Evolutionary conservation across 2,329 filamentous ascomycete species (phyloP).

Genomic region (Fusarium abutilonis): DNA sequence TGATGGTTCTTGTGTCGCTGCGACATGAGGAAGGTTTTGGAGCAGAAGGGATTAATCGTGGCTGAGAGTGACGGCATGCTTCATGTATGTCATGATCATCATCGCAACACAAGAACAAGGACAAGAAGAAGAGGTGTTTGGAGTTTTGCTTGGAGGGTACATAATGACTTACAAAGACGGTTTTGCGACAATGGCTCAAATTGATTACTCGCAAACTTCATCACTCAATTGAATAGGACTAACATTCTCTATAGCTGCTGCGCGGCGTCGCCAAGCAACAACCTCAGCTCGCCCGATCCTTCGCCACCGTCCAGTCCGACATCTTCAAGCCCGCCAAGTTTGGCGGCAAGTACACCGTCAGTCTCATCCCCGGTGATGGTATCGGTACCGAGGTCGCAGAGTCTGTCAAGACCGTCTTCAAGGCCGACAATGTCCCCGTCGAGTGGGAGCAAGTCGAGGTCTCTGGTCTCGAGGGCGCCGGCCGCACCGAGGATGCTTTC

Average conservation of each 20-base stretch:
- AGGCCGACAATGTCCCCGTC: slow-evolving; percentile 97
- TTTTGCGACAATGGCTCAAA: slow-evolving; percentile 11
- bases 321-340: slow-evolving; percentile 99
- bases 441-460: slow-evolving; percentile 99
- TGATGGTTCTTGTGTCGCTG: slow-evolving; percentile 9
- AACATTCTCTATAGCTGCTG: slow-evolving; percentile 58
- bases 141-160: slow-evolving; percentile 3
- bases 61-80: slow-evolving; percentile 10
- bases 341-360: slow-evolving; percentile 99
- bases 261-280: slow-evolving; percentile 60
- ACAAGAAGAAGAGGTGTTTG: background rate
- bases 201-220: background rate
- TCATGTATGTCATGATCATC: slow-evolving; percentile 36
- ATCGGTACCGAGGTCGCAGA: slow-evolving; percentile 98
- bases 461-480: slow-evolving; percentile 81
- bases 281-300: slow-evolving; percentile 62
- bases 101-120: slow-evolving; percentile 11
- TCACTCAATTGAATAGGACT: slow-evolving; percentile 36
- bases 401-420: slow-evolving; percentile 99
- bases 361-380: slow-evolving; percentile 97
- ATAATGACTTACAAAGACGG: background rate
- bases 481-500: slow-evolving; percentile 94
- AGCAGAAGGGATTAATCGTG: slow-evolving; percentile 1
- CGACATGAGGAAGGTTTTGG: background rate
- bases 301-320: slow-evolving; percentile 89